Evolutionary conservation across 768 basidiomycete genomes (phyloP).

Genomic region (Lactarius quietus): DNA sequence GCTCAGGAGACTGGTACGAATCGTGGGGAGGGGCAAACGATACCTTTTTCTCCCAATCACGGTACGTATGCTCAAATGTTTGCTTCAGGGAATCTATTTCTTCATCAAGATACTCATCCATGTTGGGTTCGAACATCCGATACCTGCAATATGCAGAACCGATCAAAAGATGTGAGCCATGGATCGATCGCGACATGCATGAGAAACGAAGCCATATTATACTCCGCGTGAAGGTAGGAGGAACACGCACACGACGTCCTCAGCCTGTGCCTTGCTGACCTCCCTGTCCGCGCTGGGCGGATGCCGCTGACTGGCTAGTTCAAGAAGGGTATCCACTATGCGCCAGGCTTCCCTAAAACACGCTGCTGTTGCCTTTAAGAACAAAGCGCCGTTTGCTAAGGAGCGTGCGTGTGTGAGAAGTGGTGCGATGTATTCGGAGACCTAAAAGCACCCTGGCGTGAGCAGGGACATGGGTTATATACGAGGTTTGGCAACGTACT

Average conservation of each 20-base stretch:
- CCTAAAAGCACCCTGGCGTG: slow-evolving; percentile 39
- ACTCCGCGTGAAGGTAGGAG: slow-evolving; percentile 1
- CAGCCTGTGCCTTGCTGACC: slow-evolving; percentile 53
- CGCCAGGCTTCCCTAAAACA: slow-evolving; percentile 86
- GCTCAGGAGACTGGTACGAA: slow-evolving; percentile 54
- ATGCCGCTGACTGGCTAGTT: slow-evolving; percentile 40
- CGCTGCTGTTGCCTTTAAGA: slow-evolving; percentile 83
- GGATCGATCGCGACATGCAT: slow-evolving; percentile 9
- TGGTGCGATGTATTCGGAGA: slow-evolving; percentile 82
- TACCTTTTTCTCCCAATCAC: slow-evolving; percentile 78
- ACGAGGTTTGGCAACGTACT: slow-evolving; percentile 40
- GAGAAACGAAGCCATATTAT: slow-evolving; percentile 5
- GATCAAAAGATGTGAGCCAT: background rate
- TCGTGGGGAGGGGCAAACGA: slow-evolving; percentile 35
- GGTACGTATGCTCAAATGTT: slow-evolving; percentile 69
- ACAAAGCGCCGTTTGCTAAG: slow-evolving; percentile 57
- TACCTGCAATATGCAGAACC: slow-evolving; percentile 48
- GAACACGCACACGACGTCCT: slow-evolving; percentile 75
- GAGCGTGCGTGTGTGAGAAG: slow-evolving; percentile 76
- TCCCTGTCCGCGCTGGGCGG: slow-evolving; percentile 32
- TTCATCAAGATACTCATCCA: slow-evolving; percentile 97
- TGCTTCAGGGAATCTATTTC: slow-evolving; percentile 82
- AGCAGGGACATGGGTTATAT: slow-evolving; percentile 11
- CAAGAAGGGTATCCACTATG: slow-evolving; percentile 72
- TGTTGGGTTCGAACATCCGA: slow-evolving; percentile 91